Conservation (phyloP, 2,329 filamentous ascomycete genomes). For the Claviceps purpurea region DNA sequence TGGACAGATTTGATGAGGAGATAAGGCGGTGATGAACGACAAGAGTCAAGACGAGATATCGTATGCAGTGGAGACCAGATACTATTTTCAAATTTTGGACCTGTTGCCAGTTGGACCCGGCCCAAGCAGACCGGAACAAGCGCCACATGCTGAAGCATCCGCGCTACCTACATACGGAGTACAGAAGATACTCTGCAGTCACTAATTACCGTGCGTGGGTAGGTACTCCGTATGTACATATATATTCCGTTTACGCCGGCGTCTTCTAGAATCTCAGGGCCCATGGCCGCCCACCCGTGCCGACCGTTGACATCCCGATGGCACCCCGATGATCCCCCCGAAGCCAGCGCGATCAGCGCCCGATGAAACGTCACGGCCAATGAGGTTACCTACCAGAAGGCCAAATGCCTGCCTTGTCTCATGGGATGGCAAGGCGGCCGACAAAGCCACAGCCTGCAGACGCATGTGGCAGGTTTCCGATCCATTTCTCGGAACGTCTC, state of each 20-base stretch:
- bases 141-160: no score
- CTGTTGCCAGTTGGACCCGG: no score
- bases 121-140: no score
- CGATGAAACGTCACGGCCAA: not conserved
- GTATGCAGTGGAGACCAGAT: not conserved
- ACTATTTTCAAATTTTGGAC: not conserved
- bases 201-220: no score
- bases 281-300: not conserved
- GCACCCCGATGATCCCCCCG: not conserved
- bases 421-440: not conserved
- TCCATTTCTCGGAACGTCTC: conserved; percentile 16
- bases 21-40: no score
- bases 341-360: conserved; percentile 1
- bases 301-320: not conserved
- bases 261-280: no score
- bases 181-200: no score
- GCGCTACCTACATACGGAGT: no score
- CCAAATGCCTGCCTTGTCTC: not conserved
- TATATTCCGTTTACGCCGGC: no score
- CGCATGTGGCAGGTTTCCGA: conserved; percentile 14
- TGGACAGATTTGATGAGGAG: not conserved
- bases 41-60: no score
- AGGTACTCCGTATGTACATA: no score
- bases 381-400: not conserved
- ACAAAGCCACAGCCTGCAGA: not conserved